phyloP scores from a whole-genome alignment of 305 asterid genomes.

The Solanum hybrid region DNA sequence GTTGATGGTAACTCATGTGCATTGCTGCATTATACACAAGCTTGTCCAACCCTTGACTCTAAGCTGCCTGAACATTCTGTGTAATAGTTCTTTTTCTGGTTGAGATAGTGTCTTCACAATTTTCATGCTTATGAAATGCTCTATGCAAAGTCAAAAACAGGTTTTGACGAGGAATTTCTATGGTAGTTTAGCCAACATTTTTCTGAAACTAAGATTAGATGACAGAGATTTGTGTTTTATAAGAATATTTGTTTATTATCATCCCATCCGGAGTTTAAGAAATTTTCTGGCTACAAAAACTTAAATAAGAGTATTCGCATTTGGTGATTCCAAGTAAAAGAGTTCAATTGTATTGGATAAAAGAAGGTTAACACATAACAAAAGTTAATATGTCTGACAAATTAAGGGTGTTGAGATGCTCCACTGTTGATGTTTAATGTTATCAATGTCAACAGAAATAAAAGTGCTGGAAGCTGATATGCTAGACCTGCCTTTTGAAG shows the following conservation, averaged over 20 bases:
- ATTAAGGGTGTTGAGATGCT: slow-evolving; percentile 2
- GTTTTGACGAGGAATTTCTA: not conserved
- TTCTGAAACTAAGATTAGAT: not conserved
- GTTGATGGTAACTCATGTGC: not conserved
- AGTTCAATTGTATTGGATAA: not conserved
- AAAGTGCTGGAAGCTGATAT: slow-evolving; percentile 91
- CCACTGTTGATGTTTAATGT: not conserved
- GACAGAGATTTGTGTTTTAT: not conserved
- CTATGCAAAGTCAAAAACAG: not conserved
- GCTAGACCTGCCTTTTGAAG: slow-evolving; percentile 82
- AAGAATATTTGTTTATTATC: not conserved
- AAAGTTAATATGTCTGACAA: not conserved
- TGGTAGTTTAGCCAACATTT: not conserved
- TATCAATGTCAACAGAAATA: slow-evolving; percentile 41
- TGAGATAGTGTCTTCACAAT: not conserved
- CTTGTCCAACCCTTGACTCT: not conserved
- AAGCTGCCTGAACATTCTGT: not conserved
- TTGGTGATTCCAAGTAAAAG: not conserved
- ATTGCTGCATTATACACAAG: not conserved
- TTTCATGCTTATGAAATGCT: not conserved
- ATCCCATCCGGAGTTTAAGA: not conserved
- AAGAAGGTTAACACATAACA: not conserved
- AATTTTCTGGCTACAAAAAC: not conserved
- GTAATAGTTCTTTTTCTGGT: not conserved
- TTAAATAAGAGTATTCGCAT: not conserved